Evolutionary conservation across 495 filamentous ascomycete species (phyloP), one percentile per base, ranked within the genome.

Genomic region (Rhypophila decipiens): DNA sequence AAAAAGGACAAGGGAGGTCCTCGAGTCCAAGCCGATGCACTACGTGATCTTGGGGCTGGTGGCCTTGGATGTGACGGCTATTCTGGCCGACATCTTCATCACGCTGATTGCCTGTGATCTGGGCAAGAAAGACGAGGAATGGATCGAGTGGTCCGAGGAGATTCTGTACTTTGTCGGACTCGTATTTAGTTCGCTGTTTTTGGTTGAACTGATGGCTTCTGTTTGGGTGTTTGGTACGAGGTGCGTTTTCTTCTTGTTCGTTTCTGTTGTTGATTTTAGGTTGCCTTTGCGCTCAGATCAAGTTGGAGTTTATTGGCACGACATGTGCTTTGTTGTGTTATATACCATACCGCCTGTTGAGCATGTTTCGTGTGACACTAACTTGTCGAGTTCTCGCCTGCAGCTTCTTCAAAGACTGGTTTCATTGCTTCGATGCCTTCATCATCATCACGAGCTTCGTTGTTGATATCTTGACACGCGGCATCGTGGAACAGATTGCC

Each of bases 71-170:
- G 70, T 84, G 5, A 58, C 64, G 4, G 70, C 70, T 56, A 76
- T 84, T 50, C 80, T 86, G 47, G 72, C 77, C 37, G 78, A 79
- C 53, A 77, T 86, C 41, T 69, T 86, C 42, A 75, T 85, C 44
- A 70, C 74, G 33, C 67, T 86, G 3, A 67, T 78, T 21, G 73
- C 74, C 17, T 86, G 83, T 64, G 79, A 82, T 58, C 56, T 72
- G 34, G 57, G 64, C 5, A 36, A 59, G 9, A 47, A 68, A 40
- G 53, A 60, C 7, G 60, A 62, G 34, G 47, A 55, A 4, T 69
- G 63, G 55, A 65, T 71, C 18, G 53, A 61, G 13, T 43, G 53
- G 5, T 66, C 71, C 4, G 58, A 65, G 27, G 61, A 75, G 20
- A 64, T 60, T 1, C 27, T 60, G 44, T 55, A 46, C 24, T 1